Evolutionary conservation across 2,329 filamentous ascomycete species (phyloP), one percentile per base, ranked within the genome.

Genomic region (Lasiodiplodia sp.): DNA sequence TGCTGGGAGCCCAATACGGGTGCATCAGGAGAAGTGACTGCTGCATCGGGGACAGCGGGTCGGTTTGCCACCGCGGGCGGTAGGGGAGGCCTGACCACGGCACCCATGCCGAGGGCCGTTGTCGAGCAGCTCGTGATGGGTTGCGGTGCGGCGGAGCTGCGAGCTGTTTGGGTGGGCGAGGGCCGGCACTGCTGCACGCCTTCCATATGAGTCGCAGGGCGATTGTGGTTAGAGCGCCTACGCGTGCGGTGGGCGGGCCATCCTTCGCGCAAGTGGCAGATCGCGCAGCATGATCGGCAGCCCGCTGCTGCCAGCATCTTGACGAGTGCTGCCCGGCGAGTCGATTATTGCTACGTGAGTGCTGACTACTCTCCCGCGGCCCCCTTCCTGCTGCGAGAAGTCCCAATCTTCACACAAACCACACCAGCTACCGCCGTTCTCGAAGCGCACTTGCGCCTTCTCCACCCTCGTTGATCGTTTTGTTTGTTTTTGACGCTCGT

Each of bases 261-360:
- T 64, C 60, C 25, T 63, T 51, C 51, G 60, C 60, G 60, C 60
- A 63, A 64, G 60, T 64, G 60, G 60, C 58, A 63, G 60, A 64
- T 64, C 60, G 60, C 47, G 44, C 47, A n/a, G 60, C 51, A 52
- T 64, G 60, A 64, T 64, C 60, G 60, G 60, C 60, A 52, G 60
- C 60, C 47, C 51, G 23, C 31, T 38, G 47, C 47, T 47, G 60
- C 60, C 60, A 64, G 44, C 44, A 64, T 53, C 60, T 52, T 23
- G 7, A n/a, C 7, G 60, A 52, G n/a, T 51, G 18, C 58, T 52
- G 60, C 58, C 40, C 40, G 49, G 40, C 44, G 44, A 34, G 47
- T 37, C 60, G 58, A 63, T 44, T 8, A 47, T 47, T 47, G 44
- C 44, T 47, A n/a, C 16, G 58, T 25, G 25, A 44, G 60, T 64